Evolutionary conservation across 257 asterid genomes (phyloP), one percentile per base, ranked within the genome.

Genomic region (Solanum virginianum): DNA sequence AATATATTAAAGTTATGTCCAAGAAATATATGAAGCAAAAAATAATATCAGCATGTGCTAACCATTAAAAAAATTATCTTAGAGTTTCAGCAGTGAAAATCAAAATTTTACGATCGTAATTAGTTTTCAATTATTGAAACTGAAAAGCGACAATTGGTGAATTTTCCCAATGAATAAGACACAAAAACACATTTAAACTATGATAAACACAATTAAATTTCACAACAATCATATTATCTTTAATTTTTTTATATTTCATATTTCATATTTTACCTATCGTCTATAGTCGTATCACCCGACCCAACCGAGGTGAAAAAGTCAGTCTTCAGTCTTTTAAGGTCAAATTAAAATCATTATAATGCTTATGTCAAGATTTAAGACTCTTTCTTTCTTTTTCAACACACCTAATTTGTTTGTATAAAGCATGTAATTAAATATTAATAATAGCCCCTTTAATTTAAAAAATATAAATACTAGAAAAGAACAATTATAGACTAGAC

Each of bases 301-400:
- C 36, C 14, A 8, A 6, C 3, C 36, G 36, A 11, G 11, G 29
- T 0, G 1, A 22, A 10, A 43, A 41, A 18, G 26, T 70, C 54
- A 16, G 22, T 10, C 57, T 45, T 74, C 3, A 32, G 36, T 32
- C 36, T 32, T 36, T 36, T 45, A 14, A 74, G 12, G 59, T 74
- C 81, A 22, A 47, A 57, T 22, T 47, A 74, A 45, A 74, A 5
- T 74, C n/a, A n/a, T 47, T 6, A 74, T 24, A 47, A 8, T 47
- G 83, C 63, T 81, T 72, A 68, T 83, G 87, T 84, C 83, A 83
- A 56, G 84, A 77, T 54, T 56, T 69, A 79, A 83, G 85, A 80
- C 85, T 55, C 49, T n/a, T 51, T 77, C 9, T 59, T 3, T 39
- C 18, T 68, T 16, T 70, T 70, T 39, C 47, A 18, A 65, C 80